Evolutionary conservation across 805 yeast species (phyloP), one percentile per base, ranked within the genome.

Genomic region (Sugiyamaella marilandica): DNA sequence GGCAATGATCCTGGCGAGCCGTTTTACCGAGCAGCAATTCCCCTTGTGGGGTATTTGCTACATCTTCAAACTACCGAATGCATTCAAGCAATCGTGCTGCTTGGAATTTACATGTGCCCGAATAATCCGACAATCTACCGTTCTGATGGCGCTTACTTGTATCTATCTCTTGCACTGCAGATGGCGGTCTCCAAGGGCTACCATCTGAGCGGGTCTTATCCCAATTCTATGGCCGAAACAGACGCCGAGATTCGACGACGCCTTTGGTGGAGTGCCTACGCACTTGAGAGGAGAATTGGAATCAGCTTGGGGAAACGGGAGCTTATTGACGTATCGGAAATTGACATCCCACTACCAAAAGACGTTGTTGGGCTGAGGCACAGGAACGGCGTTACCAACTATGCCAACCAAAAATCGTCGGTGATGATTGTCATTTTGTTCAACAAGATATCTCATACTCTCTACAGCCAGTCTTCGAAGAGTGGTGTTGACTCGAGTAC

Each of bases 1-100:
- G 33, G 24, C 21, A 33, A 47, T 47, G 44, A 47, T n/a, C 50
- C 50, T 8, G 50, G 50, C 16, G 33, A 35, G 50, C 44, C 32
- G 14, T 47, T 26, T 18, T 35, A 47, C 26, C 21, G 37, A 9
- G 43, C 50, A 18, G 35, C 44, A 47, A 18, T 47, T 16, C 50
- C 50, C 10, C 34, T 47, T 11, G 26, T 47, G 5, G 50, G 50
- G 2, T 47, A 35, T 16, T 11, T 47, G 26, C n/a, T 47, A 18
- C 44, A 35, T 9, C 14, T 36, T n/a, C 19, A 16, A 16, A n/a
- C 31, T 18, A 33, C 24, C 18, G 50, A 47, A 34, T 34, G 41
- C 33, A 19, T 47, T 34, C 43, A 39, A 24, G 43, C 43, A 3
- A 39, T 39, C 10, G 18, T 33, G 11, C 48, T 45, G 16, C 36